Base-by-base conservation (phyloP, 225 moss, liverwort and hornwort species). In the Pseudoscleropodium purum region DNA sequence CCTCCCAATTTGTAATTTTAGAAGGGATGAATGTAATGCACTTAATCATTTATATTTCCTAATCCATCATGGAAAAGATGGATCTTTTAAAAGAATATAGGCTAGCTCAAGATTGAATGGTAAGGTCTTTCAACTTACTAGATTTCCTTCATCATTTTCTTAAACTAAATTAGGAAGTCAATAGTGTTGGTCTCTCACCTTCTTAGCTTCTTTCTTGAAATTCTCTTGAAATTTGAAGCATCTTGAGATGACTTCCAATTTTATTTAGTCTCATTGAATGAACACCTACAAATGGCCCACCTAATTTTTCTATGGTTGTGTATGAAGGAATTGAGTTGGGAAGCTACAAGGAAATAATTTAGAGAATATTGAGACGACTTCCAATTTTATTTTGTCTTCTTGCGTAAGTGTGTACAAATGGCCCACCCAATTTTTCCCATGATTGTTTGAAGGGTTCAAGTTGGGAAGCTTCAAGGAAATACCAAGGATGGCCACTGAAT, bases 31-130 rank as follows among this genome's bases (percentile, higher is more conserved):
- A 4, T 17, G 2, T 20, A 5, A 68, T 69, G 12, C 7, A n/a
- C 23, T 23, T n/a, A 4, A n/a, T 69, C 13, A 24, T 13, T 36
- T 23, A 23, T 24, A 69, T 69, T 69, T 24, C 0, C 7, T 13
- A 13, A 69, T 3, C 2, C 1, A 1, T 16, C 13, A n/a, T 23
- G 4, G 12, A 69, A 13, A n/a, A n/a, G 24, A 24, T 0, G 0
- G 2, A 34, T n/a, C 23, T 69, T n/a, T 4, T 7, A 23, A 23
- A 36, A 69, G 23, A 69, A 24, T n/a, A 1, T 13, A 69, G 4
- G 13, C 24, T 69, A n/a, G 13, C 13, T 68, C 2, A 69, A 13
- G 1, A 8, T 37, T 68, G 4, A 11, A 11, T 68, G 4, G 37
- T 37, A 13, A 13, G 5, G 11, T 69, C n/a, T 39, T 69, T 69